Conservation (phyloP, 108 stramenopile genomes). For the Nitzschia sp. region DNA sequence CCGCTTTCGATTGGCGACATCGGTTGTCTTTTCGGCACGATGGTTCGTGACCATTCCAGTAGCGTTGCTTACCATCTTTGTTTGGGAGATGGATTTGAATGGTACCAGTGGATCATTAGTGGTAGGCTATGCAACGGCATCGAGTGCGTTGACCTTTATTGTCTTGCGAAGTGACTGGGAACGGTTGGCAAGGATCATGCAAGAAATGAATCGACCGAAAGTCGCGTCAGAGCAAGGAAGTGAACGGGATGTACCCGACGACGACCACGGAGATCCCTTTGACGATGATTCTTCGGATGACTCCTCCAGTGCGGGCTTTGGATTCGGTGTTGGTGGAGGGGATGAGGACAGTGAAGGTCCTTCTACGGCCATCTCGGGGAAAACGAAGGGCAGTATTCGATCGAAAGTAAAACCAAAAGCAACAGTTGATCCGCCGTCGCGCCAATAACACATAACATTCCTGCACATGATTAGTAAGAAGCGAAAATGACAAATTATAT, state of each 20-base stretch:
- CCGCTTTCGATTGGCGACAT: slow-evolving; percentile 54
- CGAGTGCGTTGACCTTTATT: slow-evolving; percentile 35
- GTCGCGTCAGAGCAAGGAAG: background rate
- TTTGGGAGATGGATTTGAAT: slow-evolving; percentile 39
- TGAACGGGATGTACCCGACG: slow-evolving; percentile 3
- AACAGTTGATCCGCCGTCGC: no score
- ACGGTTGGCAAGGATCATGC: slow-evolving; percentile 31
- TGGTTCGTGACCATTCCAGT: slow-evolving; percentile 65
- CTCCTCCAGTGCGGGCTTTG: slow-evolving; percentile 26
- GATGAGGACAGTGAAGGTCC: no score
- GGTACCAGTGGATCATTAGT: slow-evolving; percentile 46
- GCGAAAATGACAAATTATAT: no score
- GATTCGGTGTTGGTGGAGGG: no score
- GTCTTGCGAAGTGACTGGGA: slow-evolving; percentile 58
- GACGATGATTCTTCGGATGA: slow-evolving; percentile 24
- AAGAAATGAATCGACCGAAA: slow-evolving; percentile 17
- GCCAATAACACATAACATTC: no score
- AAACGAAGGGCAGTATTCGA: no score
- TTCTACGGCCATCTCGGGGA: no score
- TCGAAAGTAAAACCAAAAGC: no score
- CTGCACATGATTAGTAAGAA: no score
- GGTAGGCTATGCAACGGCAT: slow-evolving; percentile 54
- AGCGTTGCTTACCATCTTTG: slow-evolving; percentile 44
- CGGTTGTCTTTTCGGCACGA: slow-evolving; percentile 41
- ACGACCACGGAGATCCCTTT: slow-evolving; percentile 21